A percentile compares a stretch with the other conserved stretches of the same genome.
These are phyloP conservation scores for Polytrichum formosum DNA, from an alignment of 225 moss, liverwort and hornwort genomes.

Conservation along the genomic window DNA sequence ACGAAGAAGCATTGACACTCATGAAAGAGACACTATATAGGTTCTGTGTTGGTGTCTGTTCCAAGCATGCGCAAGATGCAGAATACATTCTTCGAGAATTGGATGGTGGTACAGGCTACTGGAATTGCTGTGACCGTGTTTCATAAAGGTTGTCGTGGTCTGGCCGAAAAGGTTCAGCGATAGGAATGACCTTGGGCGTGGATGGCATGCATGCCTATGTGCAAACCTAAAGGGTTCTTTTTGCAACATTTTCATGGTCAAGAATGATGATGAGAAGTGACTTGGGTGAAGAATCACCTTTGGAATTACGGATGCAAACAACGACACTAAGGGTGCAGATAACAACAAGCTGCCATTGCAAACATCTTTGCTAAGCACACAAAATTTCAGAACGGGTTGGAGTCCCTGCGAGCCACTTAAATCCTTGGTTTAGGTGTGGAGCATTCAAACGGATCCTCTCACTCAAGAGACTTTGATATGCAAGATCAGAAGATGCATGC, in stretches of 20 bases:
- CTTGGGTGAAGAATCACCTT: no score
- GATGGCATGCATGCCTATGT: conserved; percentile 85
- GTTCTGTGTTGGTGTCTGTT: conserved; percentile 79
- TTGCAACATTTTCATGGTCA: conserved; percentile 49
- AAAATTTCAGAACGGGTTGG: no score
- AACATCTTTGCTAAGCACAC: no score
- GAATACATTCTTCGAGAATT: conserved; percentile 74
- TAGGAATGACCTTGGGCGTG: conserved; percentile 81
- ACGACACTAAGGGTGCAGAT: no score
- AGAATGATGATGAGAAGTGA: conserved; percentile 9
- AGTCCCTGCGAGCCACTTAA: no score
- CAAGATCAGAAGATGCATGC: no score
- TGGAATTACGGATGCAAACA: no score
- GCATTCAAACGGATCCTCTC: no score
- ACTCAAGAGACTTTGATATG: no score
- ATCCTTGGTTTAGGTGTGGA: no score
- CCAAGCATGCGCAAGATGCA: conserved; percentile 73
- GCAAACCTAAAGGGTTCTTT: conserved; percentile 68
- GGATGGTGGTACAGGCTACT: conserved; percentile 87
- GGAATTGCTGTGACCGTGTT: conserved; percentile 95
- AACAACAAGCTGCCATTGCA: no score
- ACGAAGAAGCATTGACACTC: conserved; percentile 67
- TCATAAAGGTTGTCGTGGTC: conserved; percentile 93
- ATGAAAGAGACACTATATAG: conserved; percentile 86
- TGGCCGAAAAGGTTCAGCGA: conserved; percentile 74